Percentiles rank a stretch among this genome's conserved stretches.
These are phyloP conservation scores for Mercurialis annua DNA, from an alignment of 345 rosid species.

Conservation along the genomic window DNA sequence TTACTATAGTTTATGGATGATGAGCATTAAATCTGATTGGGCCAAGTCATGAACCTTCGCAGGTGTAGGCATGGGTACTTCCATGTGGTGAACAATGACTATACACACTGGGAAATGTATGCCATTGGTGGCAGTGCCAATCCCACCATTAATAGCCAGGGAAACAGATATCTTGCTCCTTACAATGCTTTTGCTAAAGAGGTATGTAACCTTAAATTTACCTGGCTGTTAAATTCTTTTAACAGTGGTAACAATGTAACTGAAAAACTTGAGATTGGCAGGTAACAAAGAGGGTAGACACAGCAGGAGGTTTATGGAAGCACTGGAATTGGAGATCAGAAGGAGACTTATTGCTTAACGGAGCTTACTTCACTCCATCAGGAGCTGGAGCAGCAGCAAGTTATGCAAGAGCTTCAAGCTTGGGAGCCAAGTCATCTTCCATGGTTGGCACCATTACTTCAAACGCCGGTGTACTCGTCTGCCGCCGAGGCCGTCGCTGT, in stretches of 20 bases:
- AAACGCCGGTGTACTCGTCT: conserved; percentile 17
- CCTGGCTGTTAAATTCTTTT: neutral
- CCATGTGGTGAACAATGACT: conserved; percentile 30
- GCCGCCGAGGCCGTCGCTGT: conserved; percentile 51
- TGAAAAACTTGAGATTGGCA: neutral
- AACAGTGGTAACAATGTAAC: neutral
- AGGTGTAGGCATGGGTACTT: conserved; percentile 31
- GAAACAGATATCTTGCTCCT: conserved; percentile 28
- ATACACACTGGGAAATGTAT: conserved; percentile 31
- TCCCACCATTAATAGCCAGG: conserved; percentile 30
- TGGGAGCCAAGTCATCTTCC: conserved; percentile 29
- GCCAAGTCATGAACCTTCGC: conserved; percentile 1
- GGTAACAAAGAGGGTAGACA: conserved; percentile 26
- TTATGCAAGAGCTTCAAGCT: conserved; percentile 31
- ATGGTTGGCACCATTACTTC: conserved; percentile 26
- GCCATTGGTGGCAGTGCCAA: conserved; percentile 28
- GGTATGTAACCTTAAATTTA: neutral
- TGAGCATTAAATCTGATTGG: neutral
- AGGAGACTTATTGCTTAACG: conserved; percentile 24
- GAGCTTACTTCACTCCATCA: conserved; percentile 27
- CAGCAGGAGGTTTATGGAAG: conserved; percentile 6
- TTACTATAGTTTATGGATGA: no score
- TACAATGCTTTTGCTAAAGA: conserved; percentile 22
- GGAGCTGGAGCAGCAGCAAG: conserved; percentile 29
- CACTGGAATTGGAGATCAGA: conserved; percentile 31